A percentile compares a stretch with the other conserved stretches of the same genome.
Conservation (phyloP, 2,329 filamentous ascomycete species). For the Pseudogymnoascus sp. region DNA sequence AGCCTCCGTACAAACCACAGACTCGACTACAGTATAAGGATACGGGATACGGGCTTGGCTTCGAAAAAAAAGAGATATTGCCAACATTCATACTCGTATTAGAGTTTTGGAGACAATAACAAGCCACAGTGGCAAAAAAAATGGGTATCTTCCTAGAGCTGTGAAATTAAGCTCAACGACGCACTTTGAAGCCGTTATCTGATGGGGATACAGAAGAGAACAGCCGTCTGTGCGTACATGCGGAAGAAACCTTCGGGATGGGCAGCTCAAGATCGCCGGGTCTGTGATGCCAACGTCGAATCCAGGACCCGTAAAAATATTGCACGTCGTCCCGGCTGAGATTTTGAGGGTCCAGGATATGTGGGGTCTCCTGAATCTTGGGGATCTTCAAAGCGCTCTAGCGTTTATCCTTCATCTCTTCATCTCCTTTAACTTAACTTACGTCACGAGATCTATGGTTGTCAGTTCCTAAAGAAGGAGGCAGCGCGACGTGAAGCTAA, state of each 20-base stretch:
- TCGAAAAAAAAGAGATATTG: neutral
- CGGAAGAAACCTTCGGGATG: neutral
- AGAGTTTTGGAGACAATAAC: neutral
- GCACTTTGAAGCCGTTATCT: neutral
- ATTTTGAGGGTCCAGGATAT: constrained; percentile 6
- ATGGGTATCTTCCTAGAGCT: neutral
- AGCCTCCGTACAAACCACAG: neutral
- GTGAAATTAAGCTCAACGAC: neutral
- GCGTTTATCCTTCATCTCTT: neutral
- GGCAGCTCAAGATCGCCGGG: neutral
- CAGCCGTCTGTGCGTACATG: constrained; percentile 2
- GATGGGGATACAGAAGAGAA: neutral
- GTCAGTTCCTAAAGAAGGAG: neutral
- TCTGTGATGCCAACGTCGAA: constrained; percentile 2
- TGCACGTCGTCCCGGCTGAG: neutral
- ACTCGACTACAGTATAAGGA: neutral
- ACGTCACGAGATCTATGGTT: neutral
- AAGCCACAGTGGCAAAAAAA: neutral
- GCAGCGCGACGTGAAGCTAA: neutral
- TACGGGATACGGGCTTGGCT: neutral
- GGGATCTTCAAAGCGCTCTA: neutral
- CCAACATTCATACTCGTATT: neutral
- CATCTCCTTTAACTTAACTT: neutral
- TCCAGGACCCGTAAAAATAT: neutral
- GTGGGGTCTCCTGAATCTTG: constrained; percentile 3